Percentiles rank a stretch among this genome's conserved stretches.
Conservation (phyloP, 2,329 filamentous ascomycete species). For the Lachnellula hyalina region DNA sequence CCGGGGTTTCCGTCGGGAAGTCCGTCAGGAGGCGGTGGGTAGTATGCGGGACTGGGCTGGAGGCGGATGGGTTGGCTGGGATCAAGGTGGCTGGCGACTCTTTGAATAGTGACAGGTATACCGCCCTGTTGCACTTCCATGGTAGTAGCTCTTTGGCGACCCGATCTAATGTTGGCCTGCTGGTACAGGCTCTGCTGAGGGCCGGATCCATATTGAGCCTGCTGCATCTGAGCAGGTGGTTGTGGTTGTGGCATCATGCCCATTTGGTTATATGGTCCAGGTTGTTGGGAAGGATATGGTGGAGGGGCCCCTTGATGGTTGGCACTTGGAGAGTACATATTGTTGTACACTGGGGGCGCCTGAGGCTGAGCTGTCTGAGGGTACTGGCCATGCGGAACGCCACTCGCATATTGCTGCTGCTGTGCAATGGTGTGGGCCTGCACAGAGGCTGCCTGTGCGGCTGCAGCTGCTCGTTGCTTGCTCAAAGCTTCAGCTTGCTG, state of each 20-base stretch:
- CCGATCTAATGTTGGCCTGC: conserved; percentile 70
- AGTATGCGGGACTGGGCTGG: conserved; percentile 95
- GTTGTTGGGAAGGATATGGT: conserved; percentile 69
- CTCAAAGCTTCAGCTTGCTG: conserved; percentile 90
- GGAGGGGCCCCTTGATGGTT: conserved; percentile 58
- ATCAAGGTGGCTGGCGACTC: conserved; percentile 92
- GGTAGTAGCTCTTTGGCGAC: conserved; percentile 85
- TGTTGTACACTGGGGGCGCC: conserved; percentile 67
- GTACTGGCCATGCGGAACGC: conserved; percentile 45
- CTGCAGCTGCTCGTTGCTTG: conserved; percentile 77
- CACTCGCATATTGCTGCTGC: conserved; percentile 56
- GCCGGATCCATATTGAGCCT: conserved; percentile 54
- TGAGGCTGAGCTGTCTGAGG: conserved; percentile 36
- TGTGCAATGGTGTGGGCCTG: conserved; percentile 59
- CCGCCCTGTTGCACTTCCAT: conserved; percentile 94
- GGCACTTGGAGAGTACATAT: conserved; percentile 66
- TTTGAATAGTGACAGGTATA: conserved; percentile 86
- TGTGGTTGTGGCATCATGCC: conserved; percentile 58
- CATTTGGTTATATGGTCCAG: conserved; percentile 66
- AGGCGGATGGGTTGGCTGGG: conserved; percentile 89
- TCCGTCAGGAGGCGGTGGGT: conserved; percentile 85
- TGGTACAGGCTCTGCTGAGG: conserved; percentile 62
- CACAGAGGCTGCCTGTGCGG: conserved; percentile 35
- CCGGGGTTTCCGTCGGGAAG: conserved; percentile 56
- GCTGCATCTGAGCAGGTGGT: conserved; percentile 58